phyloP scores from a whole-genome alignment of 208 protist species.

The Wallacemonas collosoma region DNA sequence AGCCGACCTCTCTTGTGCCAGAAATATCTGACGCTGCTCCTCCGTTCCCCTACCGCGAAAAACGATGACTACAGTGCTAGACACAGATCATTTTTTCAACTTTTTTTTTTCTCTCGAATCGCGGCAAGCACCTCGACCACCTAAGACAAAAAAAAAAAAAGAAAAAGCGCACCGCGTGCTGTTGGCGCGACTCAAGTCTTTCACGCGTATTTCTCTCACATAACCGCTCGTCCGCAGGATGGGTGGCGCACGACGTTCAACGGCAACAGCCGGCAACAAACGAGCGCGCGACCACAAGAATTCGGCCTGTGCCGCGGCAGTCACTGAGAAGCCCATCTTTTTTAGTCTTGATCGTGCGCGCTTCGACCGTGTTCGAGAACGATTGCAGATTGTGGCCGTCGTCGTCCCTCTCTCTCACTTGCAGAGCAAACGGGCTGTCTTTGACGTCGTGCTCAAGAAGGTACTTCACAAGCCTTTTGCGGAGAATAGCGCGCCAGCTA shows the following conservation, averaged over 20 bases:
- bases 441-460: conserved; percentile 50
- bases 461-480: conserved; percentile 45
- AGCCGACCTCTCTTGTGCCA: too few species aligned
- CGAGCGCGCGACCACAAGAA: not conserved
- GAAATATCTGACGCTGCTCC: too few species aligned
- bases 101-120: too few species aligned
- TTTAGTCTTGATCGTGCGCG: conserved; percentile 38
- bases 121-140: too few species aligned
- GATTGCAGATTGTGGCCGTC: conserved; percentile 39
- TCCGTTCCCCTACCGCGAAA: too few species aligned
- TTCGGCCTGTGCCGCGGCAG: not conserved
- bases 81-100: too few species aligned
- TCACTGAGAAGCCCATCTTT: conserved; percentile 34
- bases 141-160: too few species aligned
- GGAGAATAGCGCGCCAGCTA: too few species aligned
- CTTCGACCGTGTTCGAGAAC: conserved; percentile 30
- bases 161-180: too few species aligned
- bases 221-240: not conserved
- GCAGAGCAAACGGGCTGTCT: conserved; percentile 31
- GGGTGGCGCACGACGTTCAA: conserved; percentile 7
- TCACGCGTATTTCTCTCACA: too few species aligned
- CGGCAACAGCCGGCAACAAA: not conserved
- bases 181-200: too few species aligned
- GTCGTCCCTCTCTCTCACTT: conserved; percentile 47
- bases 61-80: too few species aligned